Evolutionary conservation across 1,139 yeast genomes (phyloP), one percentile per base, ranked within the genome.

Genomic region (Protomyces macrosporus): DNA sequence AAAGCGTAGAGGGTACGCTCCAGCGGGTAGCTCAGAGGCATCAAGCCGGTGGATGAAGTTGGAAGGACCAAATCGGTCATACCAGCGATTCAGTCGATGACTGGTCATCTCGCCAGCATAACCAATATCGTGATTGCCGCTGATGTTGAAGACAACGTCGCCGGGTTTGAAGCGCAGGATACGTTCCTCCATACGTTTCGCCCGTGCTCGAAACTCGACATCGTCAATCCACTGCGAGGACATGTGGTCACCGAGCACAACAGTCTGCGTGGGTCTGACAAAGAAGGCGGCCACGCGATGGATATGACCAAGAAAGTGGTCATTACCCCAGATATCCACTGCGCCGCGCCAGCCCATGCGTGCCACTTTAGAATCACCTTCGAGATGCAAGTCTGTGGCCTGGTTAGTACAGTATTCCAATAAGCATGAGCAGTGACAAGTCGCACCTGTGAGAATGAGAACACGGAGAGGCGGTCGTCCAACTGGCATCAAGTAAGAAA

Each of bases 151-250:
- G 40, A 58, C 52, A 14, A 35, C 34, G 6, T 40, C 53, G n/a
- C 33, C 34, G 6, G 40, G 45, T 7, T 14, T 14, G 39, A 14
- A 39, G 5, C 93, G 91, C 66, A 90, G 81, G 71, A 90, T 83
- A 55, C 86, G 75, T 0, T 35, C 16, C 90, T 82, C 72, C 83
- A 90, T 67, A 97, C 77, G 67, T 79, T 79, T 0, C 93, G 60
- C 88, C 66, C 98, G 80, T 71, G 85, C 84, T 73, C 81, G 85
- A 74, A 89, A 93, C 74, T 91, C 98, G 14, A 84, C 81, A 75
- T 90, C 97, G 52, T 81, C 81, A 68, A 93, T 90, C 98, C 98
- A 93, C 76, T 93, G 98, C 12, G 95, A 87, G n/a, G 96, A 88
- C 68, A 93, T 84, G 68, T 90, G 79, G 75, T 93, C 98, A 0